phyloP scores from a whole-genome alignment of 257 asterid genomes.

The Apocynum venetum region DNA sequence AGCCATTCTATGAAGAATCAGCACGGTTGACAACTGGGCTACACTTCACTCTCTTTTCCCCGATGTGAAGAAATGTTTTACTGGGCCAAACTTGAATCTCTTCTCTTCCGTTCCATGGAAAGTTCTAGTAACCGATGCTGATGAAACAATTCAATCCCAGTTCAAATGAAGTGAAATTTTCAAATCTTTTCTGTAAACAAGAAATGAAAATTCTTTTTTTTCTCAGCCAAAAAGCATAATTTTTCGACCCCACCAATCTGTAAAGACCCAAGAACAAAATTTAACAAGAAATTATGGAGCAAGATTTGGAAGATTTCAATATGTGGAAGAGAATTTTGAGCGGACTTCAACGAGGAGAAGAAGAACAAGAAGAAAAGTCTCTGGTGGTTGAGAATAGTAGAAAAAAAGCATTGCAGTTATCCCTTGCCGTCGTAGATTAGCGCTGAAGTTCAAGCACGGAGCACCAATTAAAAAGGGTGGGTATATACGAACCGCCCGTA shows the following conservation, averaged over 20 bases:
- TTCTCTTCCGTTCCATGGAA: not conserved
- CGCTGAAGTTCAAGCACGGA: not conserved
- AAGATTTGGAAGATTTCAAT: not conserved
- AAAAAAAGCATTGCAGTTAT: not conserved
- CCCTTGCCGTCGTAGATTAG: not conserved
- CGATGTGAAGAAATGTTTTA: not conserved
- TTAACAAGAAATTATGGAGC: not conserved
- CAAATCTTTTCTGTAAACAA: not conserved
- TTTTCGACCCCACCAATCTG: not conserved
- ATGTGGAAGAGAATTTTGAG: not conserved
- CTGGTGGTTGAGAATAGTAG: constrained; percentile 1
- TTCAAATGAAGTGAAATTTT: not conserved
- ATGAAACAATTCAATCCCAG: not conserved
- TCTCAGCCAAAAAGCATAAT: not conserved
- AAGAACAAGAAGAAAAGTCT: not conserved
- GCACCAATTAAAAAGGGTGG: no score
- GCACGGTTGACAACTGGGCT: not conserved
- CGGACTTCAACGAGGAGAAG: not conserved
- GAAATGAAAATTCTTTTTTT: not conserved
- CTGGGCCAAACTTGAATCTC: not conserved
- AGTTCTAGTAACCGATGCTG: not conserved
- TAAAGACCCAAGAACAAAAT: not conserved
- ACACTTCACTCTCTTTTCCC: not conserved
- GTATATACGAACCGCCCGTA: no score
- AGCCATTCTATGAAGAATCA: constrained; percentile 5